phyloP scores from a whole-genome alignment of 495 filamentous ascomycete species.

The Podospora pseudoanserina region DNA sequence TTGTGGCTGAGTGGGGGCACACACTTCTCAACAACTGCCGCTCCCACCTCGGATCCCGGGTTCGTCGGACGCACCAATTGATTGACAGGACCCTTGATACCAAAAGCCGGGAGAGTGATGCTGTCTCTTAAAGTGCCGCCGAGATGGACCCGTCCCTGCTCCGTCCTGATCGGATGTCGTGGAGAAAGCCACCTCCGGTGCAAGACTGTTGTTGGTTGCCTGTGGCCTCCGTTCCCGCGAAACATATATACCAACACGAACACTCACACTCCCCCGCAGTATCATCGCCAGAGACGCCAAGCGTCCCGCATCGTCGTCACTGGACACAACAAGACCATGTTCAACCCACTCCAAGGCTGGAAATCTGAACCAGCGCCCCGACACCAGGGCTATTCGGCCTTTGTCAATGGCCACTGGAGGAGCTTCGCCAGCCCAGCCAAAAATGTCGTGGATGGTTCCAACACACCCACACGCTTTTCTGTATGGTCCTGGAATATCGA shows the following conservation, averaged over 20 bases:
- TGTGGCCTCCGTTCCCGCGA: neutral
- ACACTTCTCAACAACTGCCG: neutral
- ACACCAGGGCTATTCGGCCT: slow-evolving; percentile 15
- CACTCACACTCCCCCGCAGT: neutral
- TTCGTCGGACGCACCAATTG: neutral
- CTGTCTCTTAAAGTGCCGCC: neutral
- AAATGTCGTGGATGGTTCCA: neutral
- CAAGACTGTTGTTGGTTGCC: neutral
- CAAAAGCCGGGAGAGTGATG: neutral
- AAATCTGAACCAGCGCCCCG: neutral
- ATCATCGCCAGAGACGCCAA: neutral
- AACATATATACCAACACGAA: neutral
- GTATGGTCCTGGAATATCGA: slow-evolving; percentile 52
- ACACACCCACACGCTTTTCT: slow-evolving; percentile 13
- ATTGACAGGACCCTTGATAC: neutral
- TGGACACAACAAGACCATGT: neutral
- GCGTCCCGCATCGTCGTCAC: neutral
- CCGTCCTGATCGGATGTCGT: neutral
- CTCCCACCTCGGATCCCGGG: neutral
- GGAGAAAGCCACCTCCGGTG: neutral
- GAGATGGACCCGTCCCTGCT: neutral
- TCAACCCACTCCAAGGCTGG: neutral
- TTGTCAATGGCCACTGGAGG: neutral
- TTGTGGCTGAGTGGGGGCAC: neutral
- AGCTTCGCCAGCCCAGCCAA: neutral